Conservation (phyloP, 306 rosid genomes). For the Trifolium fragiferum region DNA sequence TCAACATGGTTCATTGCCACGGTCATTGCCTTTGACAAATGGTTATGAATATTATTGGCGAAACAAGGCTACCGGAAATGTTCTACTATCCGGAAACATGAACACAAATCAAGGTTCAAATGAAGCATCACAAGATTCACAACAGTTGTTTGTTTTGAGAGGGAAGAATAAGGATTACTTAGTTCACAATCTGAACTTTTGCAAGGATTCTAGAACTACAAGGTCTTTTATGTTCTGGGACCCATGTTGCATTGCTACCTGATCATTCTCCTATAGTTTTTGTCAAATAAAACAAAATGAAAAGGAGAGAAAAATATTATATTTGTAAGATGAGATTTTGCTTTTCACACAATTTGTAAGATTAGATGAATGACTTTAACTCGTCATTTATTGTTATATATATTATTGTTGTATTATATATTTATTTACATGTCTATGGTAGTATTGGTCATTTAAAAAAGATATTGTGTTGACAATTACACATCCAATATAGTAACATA, state of each 20-base stretch:
- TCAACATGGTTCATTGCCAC: conserved; percentile 34
- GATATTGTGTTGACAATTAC: too few relatives aligned
- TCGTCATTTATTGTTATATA: too few relatives aligned
- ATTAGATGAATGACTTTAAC: too few relatives aligned
- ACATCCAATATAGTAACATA: too few relatives aligned
- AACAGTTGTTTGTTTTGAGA: conserved; percentile 46
- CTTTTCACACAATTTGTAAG: too few relatives aligned
- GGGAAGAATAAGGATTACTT: conserved; percentile 61
- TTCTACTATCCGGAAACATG: conserved; percentile 6
- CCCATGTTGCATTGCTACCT: conserved; percentile 81
- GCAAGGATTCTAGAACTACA: conserved; percentile 60
- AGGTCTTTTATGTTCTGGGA: conserved; percentile 70
- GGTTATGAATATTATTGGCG: conserved; percentile 42
- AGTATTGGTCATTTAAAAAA: too few relatives aligned
- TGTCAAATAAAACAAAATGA: too few relatives aligned
- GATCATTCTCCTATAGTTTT: conserved; percentile 25
- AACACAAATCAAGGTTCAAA: conserved; percentile 33
- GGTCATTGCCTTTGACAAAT: neutral
- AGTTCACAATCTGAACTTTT: conserved; percentile 57
- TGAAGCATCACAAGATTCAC: conserved; percentile 5
- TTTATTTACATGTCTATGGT: too few relatives aligned
- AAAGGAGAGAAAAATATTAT: too few relatives aligned
- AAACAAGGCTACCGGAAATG: conserved; percentile 41
- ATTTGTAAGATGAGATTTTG: too few relatives aligned
- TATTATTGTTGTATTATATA: too few relatives aligned